Conservation (phyloP, 2,329 filamentous ascomycete species). For the Cercospora sp. region DNA sequence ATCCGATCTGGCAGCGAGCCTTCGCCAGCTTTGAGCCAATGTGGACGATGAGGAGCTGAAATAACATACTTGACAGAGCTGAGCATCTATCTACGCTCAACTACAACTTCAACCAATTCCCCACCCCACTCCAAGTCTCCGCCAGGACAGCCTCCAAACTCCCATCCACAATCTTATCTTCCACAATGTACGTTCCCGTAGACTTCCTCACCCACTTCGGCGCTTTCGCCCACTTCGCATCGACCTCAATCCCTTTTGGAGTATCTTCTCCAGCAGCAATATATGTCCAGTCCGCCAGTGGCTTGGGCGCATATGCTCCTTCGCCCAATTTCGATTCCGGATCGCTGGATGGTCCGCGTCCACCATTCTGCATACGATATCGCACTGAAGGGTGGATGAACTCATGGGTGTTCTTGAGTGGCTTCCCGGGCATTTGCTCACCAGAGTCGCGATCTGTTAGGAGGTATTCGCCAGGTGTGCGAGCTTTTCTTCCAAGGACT, state of each 20-base stretch:
- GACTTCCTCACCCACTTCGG: slow-evolving; percentile 20
- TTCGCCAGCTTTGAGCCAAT: too few species aligned
- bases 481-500: slow-evolving; percentile 43
- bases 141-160: slow-evolving; percentile 14
- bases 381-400: slow-evolving; percentile 52
- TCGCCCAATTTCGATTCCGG: slow-evolving; percentile 13
- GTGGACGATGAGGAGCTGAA: too few species aligned
- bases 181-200: slow-evolving; percentile 18
- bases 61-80: too few species aligned
- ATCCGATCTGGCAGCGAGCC: too few species aligned
- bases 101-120: slow-evolving; percentile 10
- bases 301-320: slow-evolving; percentile 13
- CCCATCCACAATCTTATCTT: slow-evolving; percentile 12
- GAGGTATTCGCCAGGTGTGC: slow-evolving; percentile 49
- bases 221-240: slow-evolving; percentile 13
- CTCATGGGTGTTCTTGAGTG: slow-evolving; percentile 48
- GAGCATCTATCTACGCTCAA: too few species aligned
- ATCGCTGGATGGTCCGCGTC: slow-evolving; percentile 39
- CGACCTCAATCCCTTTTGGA: slow-evolving; percentile 7
- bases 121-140: slow-evolving; percentile 10
- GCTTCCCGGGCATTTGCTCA: slow-evolving; percentile 39
- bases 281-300: slow-evolving; percentile 21
- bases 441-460: slow-evolving; percentile 44
- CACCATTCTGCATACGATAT: slow-evolving; percentile 44
- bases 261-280: slow-evolving; percentile 9